Evolutionary conservation across 768 basidiomycete species (phyloP).

Genomic region (Cubamyces sp.): DNA sequence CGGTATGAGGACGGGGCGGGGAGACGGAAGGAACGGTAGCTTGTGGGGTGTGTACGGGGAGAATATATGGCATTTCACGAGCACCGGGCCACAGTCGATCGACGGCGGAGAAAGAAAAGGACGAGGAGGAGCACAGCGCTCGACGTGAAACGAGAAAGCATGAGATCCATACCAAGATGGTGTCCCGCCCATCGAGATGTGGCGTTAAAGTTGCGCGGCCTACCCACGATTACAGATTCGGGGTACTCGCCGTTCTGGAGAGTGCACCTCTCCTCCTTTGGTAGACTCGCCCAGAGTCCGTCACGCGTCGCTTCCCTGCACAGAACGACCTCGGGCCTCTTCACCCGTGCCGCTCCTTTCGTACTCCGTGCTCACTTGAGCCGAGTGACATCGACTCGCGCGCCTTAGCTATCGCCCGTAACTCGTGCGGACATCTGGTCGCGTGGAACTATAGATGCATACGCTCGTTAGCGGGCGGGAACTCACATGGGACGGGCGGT

Average conservation of each 20-base stretch:
- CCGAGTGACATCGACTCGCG: background rate
- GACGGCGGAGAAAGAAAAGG: slow-evolving; percentile 2
- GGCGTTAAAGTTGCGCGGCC: slow-evolving; percentile 21
- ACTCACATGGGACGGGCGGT: background rate
- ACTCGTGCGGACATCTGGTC: background rate
- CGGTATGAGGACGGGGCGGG: slow-evolving; percentile 17
- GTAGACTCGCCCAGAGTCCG: background rate
- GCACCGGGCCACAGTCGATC: background rate
- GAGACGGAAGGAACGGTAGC: slow-evolving; percentile 9
- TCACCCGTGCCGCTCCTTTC: slow-evolving; percentile 11
- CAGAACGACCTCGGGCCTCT: background rate
- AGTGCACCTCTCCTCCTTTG: background rate
- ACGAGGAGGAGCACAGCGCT: background rate
- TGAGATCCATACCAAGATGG: slow-evolving; percentile 10
- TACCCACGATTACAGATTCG: slow-evolving; percentile 13
- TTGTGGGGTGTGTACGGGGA: background rate
- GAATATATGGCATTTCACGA: background rate
- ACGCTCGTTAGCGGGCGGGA: background rate
- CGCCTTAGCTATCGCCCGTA: background rate
- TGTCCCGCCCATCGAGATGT: slow-evolving; percentile 19
- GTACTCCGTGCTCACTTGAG: background rate
- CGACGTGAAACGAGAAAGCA: slow-evolving; percentile 1
- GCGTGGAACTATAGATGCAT: background rate
- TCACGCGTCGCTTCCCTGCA: slow-evolving; percentile 2
- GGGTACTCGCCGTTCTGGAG: slow-evolving; percentile 12